phyloP scores from a whole-genome alignment of 345 rosid species.

The Kernera saxatilis region DNA sequence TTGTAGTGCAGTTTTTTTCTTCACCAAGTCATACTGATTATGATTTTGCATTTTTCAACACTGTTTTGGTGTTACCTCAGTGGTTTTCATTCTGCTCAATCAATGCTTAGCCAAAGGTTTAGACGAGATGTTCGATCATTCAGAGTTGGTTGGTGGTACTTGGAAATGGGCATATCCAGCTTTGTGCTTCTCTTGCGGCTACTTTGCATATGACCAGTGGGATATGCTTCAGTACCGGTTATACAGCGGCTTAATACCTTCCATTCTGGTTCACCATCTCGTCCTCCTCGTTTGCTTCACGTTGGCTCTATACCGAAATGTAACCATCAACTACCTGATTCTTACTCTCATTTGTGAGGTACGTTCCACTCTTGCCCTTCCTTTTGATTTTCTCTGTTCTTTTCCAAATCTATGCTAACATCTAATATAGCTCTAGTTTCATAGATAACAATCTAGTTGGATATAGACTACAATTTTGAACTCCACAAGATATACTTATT shows the following conservation, averaged over 20 bases:
- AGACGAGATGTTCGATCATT: conserved; percentile 63
- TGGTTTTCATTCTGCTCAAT: conserved; percentile 57
- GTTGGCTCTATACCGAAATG: conserved; percentile 72
- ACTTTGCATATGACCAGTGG: conserved; percentile 93
- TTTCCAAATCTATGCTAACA: background rate
- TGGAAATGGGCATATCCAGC: conserved; percentile 86
- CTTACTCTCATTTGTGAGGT: conserved; percentile 93
- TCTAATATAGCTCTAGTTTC: background rate
- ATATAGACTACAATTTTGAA: background rate
- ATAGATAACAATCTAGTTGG: background rate
- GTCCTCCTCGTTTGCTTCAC: conserved; percentile 86
- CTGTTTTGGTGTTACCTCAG: conserved; percentile 35
- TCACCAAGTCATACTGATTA: conserved; percentile 7
- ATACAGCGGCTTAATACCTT: conserved; percentile 74
- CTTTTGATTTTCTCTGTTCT: background rate
- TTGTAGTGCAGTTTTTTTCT: background rate
- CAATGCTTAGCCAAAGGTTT: conserved; percentile 44
- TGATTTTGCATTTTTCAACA: conserved; percentile 1
- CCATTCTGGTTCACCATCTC: conserved; percentile 75
- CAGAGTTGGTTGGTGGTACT: conserved; percentile 48
- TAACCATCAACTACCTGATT: conserved; percentile 80
- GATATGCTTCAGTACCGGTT: conserved; percentile 79
- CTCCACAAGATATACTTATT: background rate
- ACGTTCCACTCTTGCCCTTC: background rate
- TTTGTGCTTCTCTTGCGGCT: conserved; percentile 85